phyloP scores from a whole-genome alignment of 371 early-diverging fungal genomes.

The Cokeromyces recurvatus region DNA sequence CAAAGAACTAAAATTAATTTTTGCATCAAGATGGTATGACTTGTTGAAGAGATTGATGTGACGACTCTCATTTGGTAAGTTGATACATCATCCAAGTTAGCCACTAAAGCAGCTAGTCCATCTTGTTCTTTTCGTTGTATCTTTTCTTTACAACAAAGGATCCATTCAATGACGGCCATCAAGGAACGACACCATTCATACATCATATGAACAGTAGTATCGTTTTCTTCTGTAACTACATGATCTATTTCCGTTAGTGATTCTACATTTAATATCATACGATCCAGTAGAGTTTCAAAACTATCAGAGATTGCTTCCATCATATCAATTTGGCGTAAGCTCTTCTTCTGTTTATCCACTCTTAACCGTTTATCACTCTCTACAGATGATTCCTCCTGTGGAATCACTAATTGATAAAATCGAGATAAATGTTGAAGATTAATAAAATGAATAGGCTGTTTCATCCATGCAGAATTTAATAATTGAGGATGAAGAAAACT shows the following conservation, averaged over 20 bases:
- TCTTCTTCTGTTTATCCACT: background rate
- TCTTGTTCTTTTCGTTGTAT: conserved; percentile 6
- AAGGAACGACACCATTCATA: conserved; percentile 38
- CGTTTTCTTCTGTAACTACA: conserved; percentile 9
- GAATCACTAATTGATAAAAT: conserved; percentile 13
- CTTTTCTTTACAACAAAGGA: conserved; percentile 14
- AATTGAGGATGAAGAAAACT: too few species aligned
- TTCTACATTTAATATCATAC: conserved; percentile 33
- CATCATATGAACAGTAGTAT: conserved; percentile 16
- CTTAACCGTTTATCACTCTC: background rate
- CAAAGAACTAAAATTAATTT: conserved; percentile 33
- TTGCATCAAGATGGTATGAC: conserved; percentile 24
- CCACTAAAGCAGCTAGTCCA: conserved; percentile 1
- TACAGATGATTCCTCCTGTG: background rate
- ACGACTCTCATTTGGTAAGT: background rate
- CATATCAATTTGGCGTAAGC: conserved; percentile 8
- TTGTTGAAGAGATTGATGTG: conserved; percentile 3
- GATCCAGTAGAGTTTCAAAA: conserved; percentile 34
- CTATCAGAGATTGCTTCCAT: conserved; percentile 32
- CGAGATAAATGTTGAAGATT: conserved; percentile 11
- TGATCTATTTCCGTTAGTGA: conserved; percentile 9
- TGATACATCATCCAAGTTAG: background rate
- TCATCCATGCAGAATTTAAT: too few species aligned
- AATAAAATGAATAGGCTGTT: background rate
- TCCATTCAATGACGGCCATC: conserved; percentile 31